Conservation (phyloP, 768 basidiomycete species). For the Pleurotus platypus region DNA sequence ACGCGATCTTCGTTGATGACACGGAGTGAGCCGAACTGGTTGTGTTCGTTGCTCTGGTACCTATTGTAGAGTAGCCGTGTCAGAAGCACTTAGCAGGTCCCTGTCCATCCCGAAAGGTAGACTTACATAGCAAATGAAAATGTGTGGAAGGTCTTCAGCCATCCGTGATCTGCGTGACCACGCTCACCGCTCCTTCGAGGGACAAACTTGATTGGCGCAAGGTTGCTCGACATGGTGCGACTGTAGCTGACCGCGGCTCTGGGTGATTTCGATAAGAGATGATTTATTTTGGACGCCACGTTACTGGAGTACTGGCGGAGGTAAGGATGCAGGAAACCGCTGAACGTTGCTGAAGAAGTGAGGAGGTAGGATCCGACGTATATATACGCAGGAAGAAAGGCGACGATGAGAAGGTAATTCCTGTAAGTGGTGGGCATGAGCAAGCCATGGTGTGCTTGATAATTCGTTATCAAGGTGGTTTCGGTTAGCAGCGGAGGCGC, state of each 20-base stretch:
- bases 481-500: not conserved
- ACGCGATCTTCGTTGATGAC: conserved; percentile 96
- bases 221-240: conserved; percentile 10
- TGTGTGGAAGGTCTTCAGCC: conserved; percentile 86
- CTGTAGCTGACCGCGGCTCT: no score
- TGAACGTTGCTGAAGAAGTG: not conserved
- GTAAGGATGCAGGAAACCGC: conserved; percentile 6
- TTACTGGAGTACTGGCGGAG: conserved; percentile 9
- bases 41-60: conserved; percentile 58
- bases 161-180: conserved; percentile 76
- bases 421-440: not conserved
- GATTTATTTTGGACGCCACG: conserved; percentile 10
- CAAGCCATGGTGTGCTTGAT: not conserved
- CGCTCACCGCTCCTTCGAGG: conserved; percentile 60
- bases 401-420: not conserved
- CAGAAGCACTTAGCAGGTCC: not conserved
- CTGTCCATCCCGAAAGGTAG: conserved; percentile 10
- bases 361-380: not conserved
- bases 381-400: not conserved
- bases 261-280: not conserved
- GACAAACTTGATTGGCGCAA: conserved; percentile 35
- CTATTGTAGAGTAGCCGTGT: conserved; percentile 19
- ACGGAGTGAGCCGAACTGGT: conserved; percentile 69
- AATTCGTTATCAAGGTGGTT: no score
- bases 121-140: conserved; percentile 72